These are phyloP conservation scores for Auriscalpium orientale DNA, from an alignment of 768 basidiomycete species.

Conservation along the genomic window DNA sequence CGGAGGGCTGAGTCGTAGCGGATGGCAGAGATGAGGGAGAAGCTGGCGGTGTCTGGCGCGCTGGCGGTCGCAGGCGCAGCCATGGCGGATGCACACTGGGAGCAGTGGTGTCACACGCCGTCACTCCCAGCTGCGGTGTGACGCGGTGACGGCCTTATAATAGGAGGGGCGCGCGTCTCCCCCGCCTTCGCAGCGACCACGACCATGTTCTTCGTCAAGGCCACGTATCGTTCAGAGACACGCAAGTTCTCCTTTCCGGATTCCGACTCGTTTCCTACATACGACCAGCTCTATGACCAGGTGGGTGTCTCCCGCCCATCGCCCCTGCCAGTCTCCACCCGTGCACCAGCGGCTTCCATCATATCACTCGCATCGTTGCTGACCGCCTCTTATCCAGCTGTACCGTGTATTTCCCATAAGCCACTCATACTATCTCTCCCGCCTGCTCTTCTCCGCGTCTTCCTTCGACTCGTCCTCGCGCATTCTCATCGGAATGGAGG, in stretches of 20 bases:
- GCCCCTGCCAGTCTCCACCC: constrained; percentile 1
- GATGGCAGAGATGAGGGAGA: constrained; percentile 42
- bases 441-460: constrained; percentile 58
- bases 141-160: neutral
- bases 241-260: constrained; percentile 56
- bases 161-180: neutral
- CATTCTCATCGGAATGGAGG: constrained; percentile 56
- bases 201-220: constrained; percentile 69
- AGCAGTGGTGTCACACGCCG: neutral
- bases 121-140: neutral
- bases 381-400: constrained; percentile 37
- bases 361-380: too few species aligned
- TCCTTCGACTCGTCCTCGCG: constrained; percentile 44
- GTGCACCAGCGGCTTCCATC: neutral
- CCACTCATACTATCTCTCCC: constrained; percentile 53
- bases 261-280: constrained; percentile 51
- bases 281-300: constrained; percentile 53
- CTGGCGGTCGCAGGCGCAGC: neutral
- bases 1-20: constrained; percentile 50
- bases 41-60: constrained; percentile 3
- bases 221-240: constrained; percentile 63
- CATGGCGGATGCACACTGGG: neutral
- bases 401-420: constrained; percentile 62
- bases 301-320: constrained; percentile 29
- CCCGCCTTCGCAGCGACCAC: neutral